Conservation (phyloP, 225 moss, liverwort and hornwort genomes). For the Sphagnum tenellum region DNA sequence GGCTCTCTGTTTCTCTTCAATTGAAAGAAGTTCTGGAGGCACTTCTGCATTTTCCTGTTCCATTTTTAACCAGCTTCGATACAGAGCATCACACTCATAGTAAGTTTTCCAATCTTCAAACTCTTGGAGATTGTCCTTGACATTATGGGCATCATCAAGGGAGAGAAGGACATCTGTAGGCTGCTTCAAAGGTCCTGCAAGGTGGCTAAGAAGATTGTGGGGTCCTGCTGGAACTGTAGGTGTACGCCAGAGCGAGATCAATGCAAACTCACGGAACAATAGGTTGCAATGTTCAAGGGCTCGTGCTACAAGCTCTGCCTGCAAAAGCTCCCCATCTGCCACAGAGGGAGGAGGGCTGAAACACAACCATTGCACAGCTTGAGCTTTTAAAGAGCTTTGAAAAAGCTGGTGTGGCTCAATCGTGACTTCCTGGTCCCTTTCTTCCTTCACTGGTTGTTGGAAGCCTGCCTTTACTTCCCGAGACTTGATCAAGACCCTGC, state of each 20-base stretch:
- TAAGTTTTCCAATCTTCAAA: conserved; percentile 93
- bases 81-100: conserved; percentile 92
- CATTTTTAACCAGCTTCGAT: conserved; percentile 83
- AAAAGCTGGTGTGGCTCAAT: conserved; percentile 55
- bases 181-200: conserved; percentile 85
- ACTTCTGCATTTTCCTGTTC: conserved; percentile 69
- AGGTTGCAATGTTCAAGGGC: conserved; percentile 94
- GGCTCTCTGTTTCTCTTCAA: conserved; percentile 77
- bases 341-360: conserved; percentile 63
- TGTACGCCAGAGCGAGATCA: conserved; percentile 74
- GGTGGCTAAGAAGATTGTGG: conserved; percentile 67
- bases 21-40: conserved; percentile 51
- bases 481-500: conserved; percentile 72
- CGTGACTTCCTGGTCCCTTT: conserved; percentile 42
- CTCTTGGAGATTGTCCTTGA: conserved; percentile 79
- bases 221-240: conserved; percentile 76
- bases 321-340: conserved; percentile 48
- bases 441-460: conserved; percentile 62
- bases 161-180: conserved; percentile 60
- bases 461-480: conserved; percentile 71
- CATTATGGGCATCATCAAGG: conserved; percentile 54
- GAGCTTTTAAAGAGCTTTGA: conserved; percentile 63
- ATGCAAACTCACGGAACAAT: conserved; percentile 87
- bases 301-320: conserved; percentile 65
- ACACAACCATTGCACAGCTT: conserved; percentile 93